A percentile compares a stretch with the other conserved stretches of the same genome.
phyloP scores from a whole-genome alignment of 1,284 basidiomycete genomes.

The Ustilago nuda region DNA sequence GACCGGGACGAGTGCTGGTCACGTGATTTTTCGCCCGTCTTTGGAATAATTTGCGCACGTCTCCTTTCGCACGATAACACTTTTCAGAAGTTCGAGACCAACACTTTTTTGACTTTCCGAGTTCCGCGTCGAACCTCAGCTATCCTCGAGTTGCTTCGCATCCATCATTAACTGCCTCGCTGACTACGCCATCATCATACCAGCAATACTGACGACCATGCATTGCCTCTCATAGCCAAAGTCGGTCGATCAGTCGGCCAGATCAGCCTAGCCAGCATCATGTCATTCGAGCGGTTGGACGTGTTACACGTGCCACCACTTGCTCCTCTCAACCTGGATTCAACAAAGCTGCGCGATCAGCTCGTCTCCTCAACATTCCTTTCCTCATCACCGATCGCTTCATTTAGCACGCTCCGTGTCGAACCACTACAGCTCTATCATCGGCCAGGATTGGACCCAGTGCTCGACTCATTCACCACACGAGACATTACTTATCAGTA shows the following conservation, averaged over 20 bases:
- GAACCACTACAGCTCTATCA: not conserved
- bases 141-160: not conserved
- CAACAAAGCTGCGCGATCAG: slow-evolving; percentile 12
- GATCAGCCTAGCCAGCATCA: slow-evolving; percentile 7
- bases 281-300: slow-evolving; percentile 34
- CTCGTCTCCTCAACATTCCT: slow-evolving; percentile 43
- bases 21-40: too few species aligned
- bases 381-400: not conserved
- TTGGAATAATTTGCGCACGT: too few species aligned
- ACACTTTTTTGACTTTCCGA: slow-evolving; percentile 29
- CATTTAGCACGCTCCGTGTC: not conserved
- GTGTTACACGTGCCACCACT: slow-evolving; percentile 30
- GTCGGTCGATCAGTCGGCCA: not conserved
- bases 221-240: not conserved
- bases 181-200: not conserved
- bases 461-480: slow-evolving; percentile 27
- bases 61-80: not conserved
- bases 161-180: too few species aligned
- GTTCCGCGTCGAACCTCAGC: slow-evolving; percentile 2
- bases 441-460: slow-evolving; percentile 19
- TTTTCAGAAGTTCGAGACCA: slow-evolving; percentile 22
- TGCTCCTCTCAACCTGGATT: slow-evolving; percentile 19
- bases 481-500: not conserved
- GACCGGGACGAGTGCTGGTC: too few species aligned
- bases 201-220: slow-evolving; percentile 1